A percentile compares a stretch with the other conserved stretches of the same genome.
Conservation (phyloP, 306 rosid genomes). For the Quercus bicolor region DNA sequence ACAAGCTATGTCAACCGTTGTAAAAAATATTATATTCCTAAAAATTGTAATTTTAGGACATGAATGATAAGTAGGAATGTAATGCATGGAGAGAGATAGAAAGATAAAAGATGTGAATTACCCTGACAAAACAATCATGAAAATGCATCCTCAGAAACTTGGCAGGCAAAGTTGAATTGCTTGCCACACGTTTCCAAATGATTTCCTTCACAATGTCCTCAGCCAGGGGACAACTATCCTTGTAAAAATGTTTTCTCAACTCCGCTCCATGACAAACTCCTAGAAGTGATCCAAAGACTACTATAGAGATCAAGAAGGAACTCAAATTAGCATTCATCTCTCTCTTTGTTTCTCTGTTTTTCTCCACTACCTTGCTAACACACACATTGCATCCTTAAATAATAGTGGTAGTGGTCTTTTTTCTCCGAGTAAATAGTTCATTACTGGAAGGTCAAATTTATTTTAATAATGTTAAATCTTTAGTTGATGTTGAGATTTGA, state of each 20-base stretch:
- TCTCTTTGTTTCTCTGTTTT: background rate
- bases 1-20: too few species aligned
- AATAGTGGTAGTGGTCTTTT: background rate
- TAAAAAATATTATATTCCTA: too few species aligned
- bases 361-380: background rate
- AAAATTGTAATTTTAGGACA: too few species aligned
- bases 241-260: conserved; percentile 10
- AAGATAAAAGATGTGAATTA: background rate
- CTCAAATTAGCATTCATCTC: background rate
- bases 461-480: background rate
- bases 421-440: background rate
- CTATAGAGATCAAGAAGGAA: conserved; percentile 3
- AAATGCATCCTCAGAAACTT: conserved; percentile 41
- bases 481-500: background rate
- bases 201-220: conserved; percentile 9
- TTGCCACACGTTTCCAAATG: conserved; percentile 14
- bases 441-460: background rate
- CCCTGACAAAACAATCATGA: conserved; percentile 49
- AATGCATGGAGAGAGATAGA: too few species aligned
- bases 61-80: too few species aligned
- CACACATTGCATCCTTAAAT: background rate
- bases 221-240: conserved; percentile 19
- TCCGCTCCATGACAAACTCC: conserved; percentile 5
- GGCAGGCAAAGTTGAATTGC: conserved; percentile 16
- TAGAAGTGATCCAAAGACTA: background rate